phyloP scores from a whole-genome alignment of 768 basidiomycete genomes.

The Rhodotorula graminis region DNA sequence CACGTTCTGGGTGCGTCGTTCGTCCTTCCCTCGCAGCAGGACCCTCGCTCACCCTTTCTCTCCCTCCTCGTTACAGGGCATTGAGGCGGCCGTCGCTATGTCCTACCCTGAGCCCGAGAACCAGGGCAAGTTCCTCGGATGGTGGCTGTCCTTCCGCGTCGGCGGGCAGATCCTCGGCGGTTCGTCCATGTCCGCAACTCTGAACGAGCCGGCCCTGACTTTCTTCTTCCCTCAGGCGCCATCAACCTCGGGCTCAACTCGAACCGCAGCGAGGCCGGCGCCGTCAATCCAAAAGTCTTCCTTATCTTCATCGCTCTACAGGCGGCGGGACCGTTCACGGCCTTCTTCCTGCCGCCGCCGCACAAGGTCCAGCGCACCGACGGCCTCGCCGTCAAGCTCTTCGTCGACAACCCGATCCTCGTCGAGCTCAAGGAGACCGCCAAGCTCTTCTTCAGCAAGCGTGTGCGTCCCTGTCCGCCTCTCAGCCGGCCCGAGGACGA shows the following conservation, averaged over 20 bases:
- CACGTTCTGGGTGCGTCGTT: slow-evolving; percentile 26
- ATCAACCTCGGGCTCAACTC: slow-evolving; percentile 39
- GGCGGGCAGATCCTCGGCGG: slow-evolving; percentile 32
- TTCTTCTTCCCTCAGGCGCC: slow-evolving; percentile 11
- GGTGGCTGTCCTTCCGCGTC: slow-evolving; percentile 28
- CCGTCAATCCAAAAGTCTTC: slow-evolving; percentile 17
- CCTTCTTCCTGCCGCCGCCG: slow-evolving; percentile 24
- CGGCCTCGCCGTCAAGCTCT: slow-evolving; percentile 16
- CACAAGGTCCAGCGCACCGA: slow-evolving; percentile 27
- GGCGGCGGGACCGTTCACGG: slow-evolving; percentile 19
- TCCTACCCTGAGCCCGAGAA: slow-evolving; percentile 36
- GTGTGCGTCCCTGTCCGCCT: not conserved
- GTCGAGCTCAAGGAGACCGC: slow-evolving; percentile 23
- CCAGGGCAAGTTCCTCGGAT: slow-evolving; percentile 32
- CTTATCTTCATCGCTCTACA: slow-evolving; percentile 23
- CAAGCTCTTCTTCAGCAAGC: slow-evolving; percentile 21
- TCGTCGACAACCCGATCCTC: slow-evolving; percentile 4
- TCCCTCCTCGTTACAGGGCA: not conserved
- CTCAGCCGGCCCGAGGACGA: not conserved
- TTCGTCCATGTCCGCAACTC: not conserved
- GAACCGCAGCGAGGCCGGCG: not conserved
- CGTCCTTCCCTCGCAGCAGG: no score
- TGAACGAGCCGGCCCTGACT: not conserved
- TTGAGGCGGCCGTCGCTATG: slow-evolving; percentile 34
- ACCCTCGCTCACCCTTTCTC: not conserved